A percentile compares a stretch with the other conserved stretches of the same genome.
Evolutionary conservation across 257 asterid genomes (phyloP).

Genomic region (Nicotiana tomentosiformis): DNA sequence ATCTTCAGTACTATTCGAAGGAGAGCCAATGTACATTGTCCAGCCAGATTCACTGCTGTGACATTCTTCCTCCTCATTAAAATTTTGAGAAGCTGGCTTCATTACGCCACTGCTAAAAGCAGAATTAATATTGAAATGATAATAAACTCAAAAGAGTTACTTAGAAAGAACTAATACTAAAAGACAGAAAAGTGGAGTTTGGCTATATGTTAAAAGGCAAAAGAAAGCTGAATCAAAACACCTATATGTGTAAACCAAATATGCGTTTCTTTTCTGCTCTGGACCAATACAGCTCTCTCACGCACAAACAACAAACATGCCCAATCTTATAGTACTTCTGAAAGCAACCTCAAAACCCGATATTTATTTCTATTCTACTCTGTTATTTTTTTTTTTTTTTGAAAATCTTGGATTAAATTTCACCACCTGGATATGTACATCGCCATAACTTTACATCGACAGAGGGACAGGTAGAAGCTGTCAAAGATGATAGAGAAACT

Average conservation of each 20-base stretch:
- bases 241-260: constrained; percentile 20
- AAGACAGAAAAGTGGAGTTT: background rate
- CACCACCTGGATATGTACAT: constrained; percentile 26
- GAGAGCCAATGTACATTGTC: constrained; percentile 48
- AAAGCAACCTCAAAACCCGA: constrained; percentile 16
- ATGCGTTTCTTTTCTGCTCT: background rate
- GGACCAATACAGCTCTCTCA: constrained; percentile 22
- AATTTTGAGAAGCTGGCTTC: constrained; percentile 24
- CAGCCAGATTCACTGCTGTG: constrained; percentile 48
- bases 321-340: constrained; percentile 23
- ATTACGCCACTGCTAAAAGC: background rate
- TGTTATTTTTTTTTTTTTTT: no score
- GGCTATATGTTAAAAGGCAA: background rate
- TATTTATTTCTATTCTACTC: background rate
- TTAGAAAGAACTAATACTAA: constrained; percentile 1
- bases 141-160: background rate
- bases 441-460: constrained; percentile 28
- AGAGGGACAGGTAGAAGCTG: constrained; percentile 32
- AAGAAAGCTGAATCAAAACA: constrained; percentile 11
- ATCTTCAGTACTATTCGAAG: constrained; percentile 10
- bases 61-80: constrained; percentile 35
- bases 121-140: no score
- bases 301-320: constrained; percentile 25
- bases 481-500: constrained; percentile 25
- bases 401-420: constrained; percentile 16